Conservation (phyloP, 78 protist species). For the Salpingoeca rosetta region DNA sequence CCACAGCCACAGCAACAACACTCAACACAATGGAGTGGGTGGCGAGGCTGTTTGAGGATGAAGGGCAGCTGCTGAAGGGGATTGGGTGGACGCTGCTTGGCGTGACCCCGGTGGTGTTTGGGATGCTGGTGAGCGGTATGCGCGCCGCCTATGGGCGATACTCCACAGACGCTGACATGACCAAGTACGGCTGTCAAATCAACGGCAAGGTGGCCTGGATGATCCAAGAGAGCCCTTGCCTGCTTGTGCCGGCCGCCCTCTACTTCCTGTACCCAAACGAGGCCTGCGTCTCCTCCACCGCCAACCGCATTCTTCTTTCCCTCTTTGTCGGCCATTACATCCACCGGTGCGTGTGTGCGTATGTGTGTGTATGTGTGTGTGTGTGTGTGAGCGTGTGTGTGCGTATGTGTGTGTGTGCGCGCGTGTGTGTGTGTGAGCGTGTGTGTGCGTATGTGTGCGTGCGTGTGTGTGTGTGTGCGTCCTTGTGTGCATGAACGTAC, state of each 20-base stretch:
- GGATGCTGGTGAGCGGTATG: neutral
- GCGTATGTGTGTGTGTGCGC: no score
- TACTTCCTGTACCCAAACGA: neutral
- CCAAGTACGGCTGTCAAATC: neutral
- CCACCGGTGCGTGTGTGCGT: conserved; percentile 1
- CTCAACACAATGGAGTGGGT: no score
- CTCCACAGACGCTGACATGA: neutral
- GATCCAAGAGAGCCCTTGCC: neutral
- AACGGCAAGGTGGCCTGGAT: neutral
- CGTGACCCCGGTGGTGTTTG: no score
- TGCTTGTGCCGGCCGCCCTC: neutral
- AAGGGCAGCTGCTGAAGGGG: no score
- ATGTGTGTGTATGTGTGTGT: neutral
- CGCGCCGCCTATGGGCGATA: neutral
- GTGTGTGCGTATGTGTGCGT: no score
- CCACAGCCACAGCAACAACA: no score
- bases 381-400: neutral
- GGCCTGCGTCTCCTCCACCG: neutral
- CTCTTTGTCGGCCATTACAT: conserved; percentile 23
- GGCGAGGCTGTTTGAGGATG: no score
- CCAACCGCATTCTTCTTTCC: neutral
- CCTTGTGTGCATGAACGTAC: neutral
- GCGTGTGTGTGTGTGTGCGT: neutral
- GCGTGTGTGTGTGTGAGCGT: neutral
- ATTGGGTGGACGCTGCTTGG: no score